A percentile compares a stretch with the other conserved stretches of the same genome.
Conservation (phyloP, 371 early-diverging fungal species). For the Syncephalastrum sp. region DNA sequence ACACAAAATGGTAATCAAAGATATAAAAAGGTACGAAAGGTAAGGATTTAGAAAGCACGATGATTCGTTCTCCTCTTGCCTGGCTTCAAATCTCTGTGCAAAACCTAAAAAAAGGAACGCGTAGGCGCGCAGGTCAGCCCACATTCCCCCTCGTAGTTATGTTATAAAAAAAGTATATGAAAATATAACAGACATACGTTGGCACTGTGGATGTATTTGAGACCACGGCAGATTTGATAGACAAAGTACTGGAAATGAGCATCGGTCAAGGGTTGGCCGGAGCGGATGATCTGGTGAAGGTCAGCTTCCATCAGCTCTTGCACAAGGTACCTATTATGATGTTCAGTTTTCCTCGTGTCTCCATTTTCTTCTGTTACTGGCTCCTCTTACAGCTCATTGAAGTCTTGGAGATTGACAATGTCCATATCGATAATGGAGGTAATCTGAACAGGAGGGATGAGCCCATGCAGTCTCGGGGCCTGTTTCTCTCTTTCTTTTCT, state of each 20-base stretch:
- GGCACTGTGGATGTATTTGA: slow-evolving; percentile 98
- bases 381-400: slow-evolving; percentile 78
- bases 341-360: not conserved
- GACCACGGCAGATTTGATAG: slow-evolving; percentile 95
- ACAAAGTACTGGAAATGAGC: slow-evolving; percentile 98
- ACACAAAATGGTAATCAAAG: not conserved
- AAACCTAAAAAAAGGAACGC: slow-evolving; percentile 29
- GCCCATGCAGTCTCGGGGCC: not conserved
- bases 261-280: slow-evolving; percentile 94
- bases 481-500: not conserved
- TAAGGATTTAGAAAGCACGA: too few species aligned
- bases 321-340: slow-evolving; percentile 64
- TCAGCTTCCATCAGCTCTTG: slow-evolving; percentile 99
- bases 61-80: slow-evolving; percentile 40
- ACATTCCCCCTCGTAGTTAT: too few species aligned
- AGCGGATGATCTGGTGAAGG: slow-evolving; percentile 96
- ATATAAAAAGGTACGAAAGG: not conserved
- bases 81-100: slow-evolving; percentile 98
- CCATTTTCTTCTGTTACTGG: too few species aligned
- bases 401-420: slow-evolving; percentile 55
- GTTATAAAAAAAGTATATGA: not conserved
- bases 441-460: slow-evolving; percentile 53
- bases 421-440: slow-evolving; percentile 72
- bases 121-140: not conserved
- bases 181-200: slow-evolving; percentile 63